Evolutionary conservation across 331 rosid species (phyloP), one percentile per base, ranked within the genome.

Genomic region (Acacia pycnantha): DNA sequence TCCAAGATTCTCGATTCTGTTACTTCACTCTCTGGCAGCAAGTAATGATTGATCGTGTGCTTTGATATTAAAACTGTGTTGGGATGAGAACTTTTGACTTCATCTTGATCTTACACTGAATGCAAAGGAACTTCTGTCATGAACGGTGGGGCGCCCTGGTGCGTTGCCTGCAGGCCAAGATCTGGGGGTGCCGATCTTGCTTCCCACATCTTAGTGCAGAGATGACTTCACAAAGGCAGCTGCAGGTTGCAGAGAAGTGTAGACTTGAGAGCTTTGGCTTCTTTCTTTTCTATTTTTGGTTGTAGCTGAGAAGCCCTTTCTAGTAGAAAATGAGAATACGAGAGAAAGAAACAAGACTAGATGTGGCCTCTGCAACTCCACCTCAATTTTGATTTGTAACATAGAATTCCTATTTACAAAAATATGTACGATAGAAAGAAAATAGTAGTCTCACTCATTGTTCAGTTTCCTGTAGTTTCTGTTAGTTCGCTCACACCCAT

Each of bases 341-440:
- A 88, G 91, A 85, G 90, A 86, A 87, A 85, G 92, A 85, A 88
- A 84, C 89, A 87, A 87, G 88, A 84, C 89, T 79, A 86, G 88
- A 92, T 82, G 93, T 90, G 94, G 94, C 91, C 50, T 88, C 88
- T 84, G 84, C 94, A 85, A 83, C 93, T 77, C 91, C 88, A 82
- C 93, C 89, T 83, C 92, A 93, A 89, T 96, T 96, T 96, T 96
- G 98, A 90, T 94, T 89, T 96, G 99, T 92, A 89, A 88, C 97
- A 92, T 91, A 86, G 89, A 83, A 89, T 2, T 14, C 65, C 2
- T 24, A 11, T 59, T 59, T 24, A 3, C 33, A 11, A 11, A 86
- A 85, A 73, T 73, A 82, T 92, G 97, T 92, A 84, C 82, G 90
- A 92, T 93, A 93, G 90, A 80, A 81, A 77, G 83, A 59, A 74